phyloP scores from a whole-genome alignment of 2,329 filamentous ascomycete species.

The Hymenoscyphus repandus region DNA sequence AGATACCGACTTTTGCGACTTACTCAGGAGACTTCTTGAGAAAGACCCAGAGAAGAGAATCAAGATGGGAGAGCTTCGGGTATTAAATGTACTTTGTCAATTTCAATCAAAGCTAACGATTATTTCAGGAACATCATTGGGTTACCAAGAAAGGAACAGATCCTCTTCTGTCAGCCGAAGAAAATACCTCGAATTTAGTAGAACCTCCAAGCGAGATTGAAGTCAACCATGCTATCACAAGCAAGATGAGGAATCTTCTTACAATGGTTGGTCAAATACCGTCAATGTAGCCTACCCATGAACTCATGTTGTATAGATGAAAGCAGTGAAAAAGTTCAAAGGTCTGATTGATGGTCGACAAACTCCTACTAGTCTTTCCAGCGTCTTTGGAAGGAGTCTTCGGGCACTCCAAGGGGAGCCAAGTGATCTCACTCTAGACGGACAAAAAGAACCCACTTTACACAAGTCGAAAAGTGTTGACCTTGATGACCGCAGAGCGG shows the following conservation, averaged over 20 bases:
- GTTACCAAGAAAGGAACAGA: constrained; percentile 78
- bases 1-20: constrained; percentile 64
- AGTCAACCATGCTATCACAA: constrained; percentile 84
- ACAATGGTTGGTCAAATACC: constrained; percentile 57
- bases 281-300: not conserved
- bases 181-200: constrained; percentile 78
- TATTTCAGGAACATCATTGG: constrained; percentile 77
- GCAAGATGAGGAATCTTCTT: constrained; percentile 79
- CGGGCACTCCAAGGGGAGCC: constrained; percentile 43
- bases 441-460: constrained; percentile 22
- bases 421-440: constrained; percentile 42
- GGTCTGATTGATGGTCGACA: constrained; percentile 55
- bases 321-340: constrained; percentile 88
- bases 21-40: constrained; percentile 70
- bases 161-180: constrained; percentile 70
- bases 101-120: constrained; percentile 6
- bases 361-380: constrained; percentile 47
- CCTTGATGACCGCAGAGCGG: constrained; percentile 42
- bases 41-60: constrained; percentile 84
- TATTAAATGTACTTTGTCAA: constrained; percentile 35
- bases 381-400: constrained; percentile 53
- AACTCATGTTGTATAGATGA: constrained; percentile 53
- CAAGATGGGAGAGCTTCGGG: constrained; percentile 73
- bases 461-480: constrained; percentile 44
- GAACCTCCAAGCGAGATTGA: constrained; percentile 86